These are phyloP conservation scores for Morella rubra DNA, from an alignment of 306 rosid genomes.

Conservation along the genomic window DNA sequence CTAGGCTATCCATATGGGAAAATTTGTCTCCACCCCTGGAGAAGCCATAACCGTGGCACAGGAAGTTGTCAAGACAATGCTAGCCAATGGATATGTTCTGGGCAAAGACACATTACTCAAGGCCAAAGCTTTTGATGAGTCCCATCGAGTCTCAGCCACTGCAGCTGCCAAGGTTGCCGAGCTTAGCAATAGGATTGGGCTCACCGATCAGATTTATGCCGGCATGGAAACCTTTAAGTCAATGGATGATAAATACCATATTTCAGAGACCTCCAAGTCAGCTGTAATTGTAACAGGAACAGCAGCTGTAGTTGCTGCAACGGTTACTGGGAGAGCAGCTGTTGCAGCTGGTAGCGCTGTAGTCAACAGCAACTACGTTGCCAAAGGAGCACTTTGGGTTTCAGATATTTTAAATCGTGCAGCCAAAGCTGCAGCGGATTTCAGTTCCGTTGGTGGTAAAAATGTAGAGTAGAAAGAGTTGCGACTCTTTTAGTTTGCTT, in stretches of 20 bases:
- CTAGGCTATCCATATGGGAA: constrained; percentile 51
- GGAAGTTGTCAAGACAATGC: constrained; percentile 82
- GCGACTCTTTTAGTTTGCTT: background rate
- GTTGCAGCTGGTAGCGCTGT: constrained; percentile 67
- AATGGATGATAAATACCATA: constrained; percentile 73
- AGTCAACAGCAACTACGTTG: constrained; percentile 75
- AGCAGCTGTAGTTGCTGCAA: constrained; percentile 68
- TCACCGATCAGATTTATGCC: constrained; percentile 64
- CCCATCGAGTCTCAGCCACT: constrained; percentile 59
- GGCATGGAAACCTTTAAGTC: constrained; percentile 69
- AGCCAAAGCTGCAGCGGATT: constrained; percentile 62
- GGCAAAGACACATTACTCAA: constrained; percentile 74
- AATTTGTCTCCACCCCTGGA: constrained; percentile 57
- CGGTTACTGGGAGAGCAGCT: constrained; percentile 73
- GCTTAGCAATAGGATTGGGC: constrained; percentile 67
- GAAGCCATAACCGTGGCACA: constrained; percentile 79
- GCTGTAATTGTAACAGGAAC: constrained; percentile 75
- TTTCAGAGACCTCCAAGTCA: constrained; percentile 69
- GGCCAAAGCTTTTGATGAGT: constrained; percentile 88
- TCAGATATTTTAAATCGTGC: constrained; percentile 60
- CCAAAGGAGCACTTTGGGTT: constrained; percentile 85
- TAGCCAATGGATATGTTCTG: constrained; percentile 81
- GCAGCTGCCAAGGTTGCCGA: constrained; percentile 76
- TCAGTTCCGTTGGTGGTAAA: constrained; percentile 40
- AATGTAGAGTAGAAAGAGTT: constrained; percentile 4